Evolutionary conservation across 169 alveolate genomes (phyloP).

Genomic region (Sarcocystis neurona): DNA sequence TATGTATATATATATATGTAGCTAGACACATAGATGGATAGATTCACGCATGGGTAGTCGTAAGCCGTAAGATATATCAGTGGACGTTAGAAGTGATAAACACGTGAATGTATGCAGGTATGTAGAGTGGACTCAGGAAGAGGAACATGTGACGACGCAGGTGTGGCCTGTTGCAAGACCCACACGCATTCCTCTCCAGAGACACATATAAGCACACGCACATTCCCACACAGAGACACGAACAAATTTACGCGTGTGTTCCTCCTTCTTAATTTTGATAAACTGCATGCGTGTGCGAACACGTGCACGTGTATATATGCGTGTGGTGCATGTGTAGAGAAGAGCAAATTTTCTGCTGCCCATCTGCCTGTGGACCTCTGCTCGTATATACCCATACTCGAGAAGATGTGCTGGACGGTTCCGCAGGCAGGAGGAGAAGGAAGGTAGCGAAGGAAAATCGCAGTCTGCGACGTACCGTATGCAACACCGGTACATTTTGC

Average conservation of each 20-base stretch:
- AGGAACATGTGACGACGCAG: too few relatives aligned
- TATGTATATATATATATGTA: background rate
- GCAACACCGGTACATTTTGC: too few relatives aligned
- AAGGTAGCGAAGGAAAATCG: too few relatives aligned
- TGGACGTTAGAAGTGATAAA: background rate
- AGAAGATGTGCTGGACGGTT: too few relatives aligned
- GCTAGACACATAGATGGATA: background rate
- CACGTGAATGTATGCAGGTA: background rate
- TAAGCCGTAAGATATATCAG: background rate
- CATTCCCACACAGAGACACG: background rate
- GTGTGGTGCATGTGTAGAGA: too few relatives aligned
- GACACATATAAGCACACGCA: background rate
- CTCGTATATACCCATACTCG: too few relatives aligned
- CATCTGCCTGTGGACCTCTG: too few relatives aligned
- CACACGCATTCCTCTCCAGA: background rate
- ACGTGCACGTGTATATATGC: background rate
- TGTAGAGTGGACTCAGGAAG: too few relatives aligned
- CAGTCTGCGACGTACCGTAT: too few relatives aligned
- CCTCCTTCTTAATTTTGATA: background rate
- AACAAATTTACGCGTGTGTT: background rate
- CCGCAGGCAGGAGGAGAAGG: too few relatives aligned
- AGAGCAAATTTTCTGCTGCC: too few relatives aligned
- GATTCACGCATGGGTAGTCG: background rate
- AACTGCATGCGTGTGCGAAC: background rate
- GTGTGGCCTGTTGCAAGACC: background rate